Conservation (phyloP, 305 asterid genomes). For the Plantago coronopus region DNA sequence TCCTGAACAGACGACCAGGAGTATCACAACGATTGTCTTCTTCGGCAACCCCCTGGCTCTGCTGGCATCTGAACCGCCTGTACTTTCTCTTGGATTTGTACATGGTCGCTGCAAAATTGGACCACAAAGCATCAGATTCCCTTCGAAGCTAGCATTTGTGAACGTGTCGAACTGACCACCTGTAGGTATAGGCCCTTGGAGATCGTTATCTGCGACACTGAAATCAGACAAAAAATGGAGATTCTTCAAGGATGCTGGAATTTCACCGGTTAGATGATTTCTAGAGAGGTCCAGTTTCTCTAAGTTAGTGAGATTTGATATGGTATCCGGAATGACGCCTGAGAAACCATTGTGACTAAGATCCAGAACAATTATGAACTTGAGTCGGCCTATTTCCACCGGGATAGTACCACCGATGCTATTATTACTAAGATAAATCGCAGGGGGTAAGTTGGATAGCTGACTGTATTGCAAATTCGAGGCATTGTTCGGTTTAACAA, state of each 20-base stretch:
- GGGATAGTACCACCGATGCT: conserved; percentile 56
- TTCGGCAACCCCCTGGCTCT: conserved; percentile 37
- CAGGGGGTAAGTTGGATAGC: conserved; percentile 55
- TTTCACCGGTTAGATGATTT: conserved; percentile 55
- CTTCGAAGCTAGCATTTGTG: conserved; percentile 52
- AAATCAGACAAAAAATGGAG: conserved; percentile 66
- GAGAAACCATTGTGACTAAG: conserved; percentile 56
- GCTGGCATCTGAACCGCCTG: conserved; percentile 18
- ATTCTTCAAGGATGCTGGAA: conserved; percentile 52
- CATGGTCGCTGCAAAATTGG: conserved; percentile 47
- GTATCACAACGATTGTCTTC: conserved; percentile 53
- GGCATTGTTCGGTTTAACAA: conserved; percentile 68
- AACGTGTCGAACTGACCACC: conserved; percentile 77
- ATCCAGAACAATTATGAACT: conserved; percentile 49
- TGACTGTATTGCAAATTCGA: conserved; percentile 65
- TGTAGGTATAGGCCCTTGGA: conserved; percentile 57
- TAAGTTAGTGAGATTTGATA: conserved; percentile 58
- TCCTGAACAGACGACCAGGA: conserved; percentile 62
- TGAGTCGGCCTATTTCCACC: conserved; percentile 42
- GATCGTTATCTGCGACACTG: conserved; percentile 62
- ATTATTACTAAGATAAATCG: conserved; percentile 47
- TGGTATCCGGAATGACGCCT: conserved; percentile 55
- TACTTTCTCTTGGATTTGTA: conserved; percentile 24
- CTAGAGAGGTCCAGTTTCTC: conserved; percentile 57
- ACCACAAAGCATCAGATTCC: conserved; percentile 71